Base-by-base conservation (phyloP, 495 filamentous ascomycete genomes). In the Hyaloscypha variabilis region DNA sequence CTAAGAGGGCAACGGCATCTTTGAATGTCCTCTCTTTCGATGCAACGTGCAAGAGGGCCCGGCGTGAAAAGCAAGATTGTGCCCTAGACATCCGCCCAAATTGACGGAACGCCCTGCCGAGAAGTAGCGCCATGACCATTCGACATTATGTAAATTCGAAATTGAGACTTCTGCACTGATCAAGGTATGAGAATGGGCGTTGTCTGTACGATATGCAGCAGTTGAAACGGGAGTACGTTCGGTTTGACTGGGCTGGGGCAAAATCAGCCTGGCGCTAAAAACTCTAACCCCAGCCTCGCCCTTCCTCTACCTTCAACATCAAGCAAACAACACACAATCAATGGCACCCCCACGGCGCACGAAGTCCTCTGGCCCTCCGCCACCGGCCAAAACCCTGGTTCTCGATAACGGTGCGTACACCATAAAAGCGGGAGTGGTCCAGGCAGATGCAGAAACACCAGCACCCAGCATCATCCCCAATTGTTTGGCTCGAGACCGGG, bases 351-450 rank as follows among this genome's bases (percentile, higher is more conserved):
- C 76, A 46, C 71, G 77, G 58, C 81, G 80, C 65, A 76, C 78
- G 24, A 81, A 78, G 51, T 62, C 69, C 6, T 67, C 75, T 5
- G 75, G 74, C n/a, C 79, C 80, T 6, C 60, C 74, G 13, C 75
- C 77, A 10, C 88, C 90, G 0, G 75, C 86, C 11, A 82, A 83
- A 65, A 96, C 94, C 0, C 87, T 98, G 53, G 83, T 99, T 54
- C 79, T 98, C 69, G 96, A 99, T 80, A 98, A 98, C 82, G 96
- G 95, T 70, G 93, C 89, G 30, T 91, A 91, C 75, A 94, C 89
- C 4, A 90, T 98, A 75, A 99, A 99, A 82, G 93, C 94, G 26
- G 94, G 95, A 66, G 92, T 94, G 72, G 77, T 82, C 19, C n/a
- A 67, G 65, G 24, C 75, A 64, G 30, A 64, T 1, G 36, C 69